Evolutionary conservation across 352 stramenopile genomes (phyloP), one percentile per base, ranked within the genome.

Genomic region (Pythium utonaiense): DNA sequence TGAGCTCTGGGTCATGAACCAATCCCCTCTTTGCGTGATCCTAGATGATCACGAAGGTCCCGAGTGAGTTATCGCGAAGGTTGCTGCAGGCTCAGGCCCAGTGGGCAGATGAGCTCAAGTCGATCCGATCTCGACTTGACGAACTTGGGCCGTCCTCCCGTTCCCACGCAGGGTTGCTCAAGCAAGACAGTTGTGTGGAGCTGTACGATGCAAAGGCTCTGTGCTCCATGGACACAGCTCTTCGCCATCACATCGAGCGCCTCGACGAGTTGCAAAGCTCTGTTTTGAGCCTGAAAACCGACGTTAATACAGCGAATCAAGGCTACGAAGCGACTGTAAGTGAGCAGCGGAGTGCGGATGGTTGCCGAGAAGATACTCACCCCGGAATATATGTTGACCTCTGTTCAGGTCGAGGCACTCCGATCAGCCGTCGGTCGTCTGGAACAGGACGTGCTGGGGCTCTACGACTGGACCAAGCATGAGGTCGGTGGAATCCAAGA

Each of bases 391-490:
- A n/a, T n/a, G n/a, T n/a, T n/a, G n/a, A n/a, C n/a, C n/a, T n/a
- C n/a, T n/a, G n/a, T n/a, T 45, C 24, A 87, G 66, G 60, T 73
- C 14, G 68, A 66, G 0, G 69, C 71, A 13, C 65, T 75, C 27
- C 62, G 62, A 13, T 59, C 53, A 4, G 73, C 62, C 1, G 66
- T 88, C 16, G 36, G 45, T 2, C 65, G 64, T 7, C 48, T 80
- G 16, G 70, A 86, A 34, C 36, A 54, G 6, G 72, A 88, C 47
- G 52, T 88, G 34, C 57, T 88, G 5, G 78, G 70, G 1, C 54
- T 88, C 12, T 86, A 88, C 67, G 78, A 88, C 60, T 88, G 78
- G 78, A 77, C 70, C 5, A 70, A 73, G n/a, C 54, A 59, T 7
- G 76, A 80, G 24, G 19, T 85, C 16, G 30, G 10, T 1, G 40